Evolutionary conservation across 495 filamentous ascomycete species (phyloP).

Genomic region (Penicillium canescens): DNA sequence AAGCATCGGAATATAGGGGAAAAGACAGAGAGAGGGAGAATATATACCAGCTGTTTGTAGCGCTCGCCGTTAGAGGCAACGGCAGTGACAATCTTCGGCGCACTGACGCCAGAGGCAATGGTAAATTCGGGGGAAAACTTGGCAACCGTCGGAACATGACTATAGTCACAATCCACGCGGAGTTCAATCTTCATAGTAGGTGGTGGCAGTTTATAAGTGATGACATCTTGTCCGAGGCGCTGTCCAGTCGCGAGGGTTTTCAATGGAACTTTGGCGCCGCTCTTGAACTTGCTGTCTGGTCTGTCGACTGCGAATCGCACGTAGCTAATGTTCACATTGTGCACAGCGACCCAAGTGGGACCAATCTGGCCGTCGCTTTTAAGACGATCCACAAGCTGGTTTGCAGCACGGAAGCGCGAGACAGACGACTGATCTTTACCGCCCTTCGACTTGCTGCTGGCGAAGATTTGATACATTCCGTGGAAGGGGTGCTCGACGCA

Average conservation of each 20-base stretch:
- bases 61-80: slow-evolving; percentile 70
- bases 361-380: slow-evolving; percentile 45
- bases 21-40: background rate
- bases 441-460: slow-evolving; percentile 65
- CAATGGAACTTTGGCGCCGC: slow-evolving; percentile 62
- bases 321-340: slow-evolving; percentile 72
- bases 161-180: slow-evolving; percentile 73
- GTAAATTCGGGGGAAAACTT: slow-evolving; percentile 70
- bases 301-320: slow-evolving; percentile 68
- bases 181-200: slow-evolving; percentile 86
- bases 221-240: slow-evolving; percentile 55
- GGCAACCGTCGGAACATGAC: slow-evolving; percentile 65
- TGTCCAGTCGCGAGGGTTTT: slow-evolving; percentile 57
- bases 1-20: background rate
- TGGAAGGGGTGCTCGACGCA: slow-evolving; percentile 93
- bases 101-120: slow-evolving; percentile 86
- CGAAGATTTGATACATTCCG: slow-evolving; percentile 93
- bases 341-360: slow-evolving; percentile 63
- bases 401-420: slow-evolving; percentile 71
- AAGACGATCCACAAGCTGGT: slow-evolving; percentile 61
- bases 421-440: slow-evolving; percentile 70
- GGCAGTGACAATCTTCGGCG: slow-evolving; percentile 86
- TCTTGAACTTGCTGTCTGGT: slow-evolving; percentile 60
- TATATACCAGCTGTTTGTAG: slow-evolving; percentile 79
- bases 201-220: slow-evolving; percentile 71